Base-by-base conservation (phyloP, 345 rosid genomes). In the Linum tenue region DNA sequence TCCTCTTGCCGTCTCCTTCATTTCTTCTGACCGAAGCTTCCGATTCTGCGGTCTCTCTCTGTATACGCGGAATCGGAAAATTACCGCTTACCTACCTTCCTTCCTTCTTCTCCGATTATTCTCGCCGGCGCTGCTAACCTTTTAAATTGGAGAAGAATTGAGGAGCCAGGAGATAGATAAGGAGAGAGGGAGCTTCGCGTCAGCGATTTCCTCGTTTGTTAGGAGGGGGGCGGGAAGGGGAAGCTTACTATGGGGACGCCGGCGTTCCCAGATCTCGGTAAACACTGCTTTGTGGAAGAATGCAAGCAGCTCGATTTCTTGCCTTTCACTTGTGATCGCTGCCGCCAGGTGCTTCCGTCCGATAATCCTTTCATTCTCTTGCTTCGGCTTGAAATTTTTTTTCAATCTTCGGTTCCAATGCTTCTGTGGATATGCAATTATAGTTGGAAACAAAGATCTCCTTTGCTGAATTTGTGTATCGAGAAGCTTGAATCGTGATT, bases 301-400 rank as follows among this genome's bases (percentile, higher is more conserved):
- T 92, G 98, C 80, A 85, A 82, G 69, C 97, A 75, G 72, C 90
- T 92, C 76, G 98, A 92, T 78, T 92, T 90, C 83, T 74, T 92
- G 62, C 98, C 98, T 60, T 92, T 92, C 87, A 89, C 96, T 40
- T 92, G 98, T 82, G 97, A 92, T 75, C 83, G 91, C 55, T 92
- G 98, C 83, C 66, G 67, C 71, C 79, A 80, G 97, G 96, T 89
- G 39, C 44, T 62, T 12, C 5, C 37, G 50, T 60, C 42, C 59
- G 39, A 64, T 22, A 22, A 22, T 22, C 43, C 58, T 67, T 62
- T 41, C n/a, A 43, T 12, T 48, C 31, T 22, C 31, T 37, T 59
- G 0, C 59, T 22, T 22, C 31, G 31, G 31, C 31, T 22, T 22
- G 31, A 22, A 22, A 22, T 22, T 22, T 22, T 22, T 22, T 22